Evolutionary conservation across 2,329 filamentous ascomycete genomes (phyloP).

Genomic region (Trichophyton verrucosum): DNA sequence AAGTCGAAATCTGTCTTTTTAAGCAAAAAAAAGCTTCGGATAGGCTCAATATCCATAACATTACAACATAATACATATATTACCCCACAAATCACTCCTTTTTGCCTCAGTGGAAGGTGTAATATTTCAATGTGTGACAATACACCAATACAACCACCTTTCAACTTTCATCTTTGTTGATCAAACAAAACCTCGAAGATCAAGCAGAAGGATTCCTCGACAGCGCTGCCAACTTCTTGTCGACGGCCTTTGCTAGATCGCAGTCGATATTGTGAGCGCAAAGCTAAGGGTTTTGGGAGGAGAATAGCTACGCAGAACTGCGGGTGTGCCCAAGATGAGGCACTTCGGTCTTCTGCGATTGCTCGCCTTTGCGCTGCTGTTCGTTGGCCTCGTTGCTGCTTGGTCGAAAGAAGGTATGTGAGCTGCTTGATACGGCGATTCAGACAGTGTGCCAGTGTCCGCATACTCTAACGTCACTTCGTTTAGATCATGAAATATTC

Average conservation of each 20-base stretch:
- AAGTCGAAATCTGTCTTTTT: neutral
- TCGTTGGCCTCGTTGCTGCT: slow-evolving; percentile 55
- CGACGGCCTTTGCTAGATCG: neutral
- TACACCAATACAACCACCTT: neutral
- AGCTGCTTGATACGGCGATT: neutral
- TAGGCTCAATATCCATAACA: no score
- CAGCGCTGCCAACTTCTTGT: neutral
- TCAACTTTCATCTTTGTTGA: neutral
- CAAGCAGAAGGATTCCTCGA: neutral
- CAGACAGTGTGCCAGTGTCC: neutral
- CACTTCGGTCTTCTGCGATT: slow-evolving; percentile 47
- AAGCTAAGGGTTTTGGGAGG: neutral
- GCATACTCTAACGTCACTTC: neutral
- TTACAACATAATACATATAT: neutral
- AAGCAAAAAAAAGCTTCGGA: no score
- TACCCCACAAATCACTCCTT: neutral
- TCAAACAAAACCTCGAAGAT: neutral
- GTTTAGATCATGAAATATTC: slow-evolving; percentile 90
- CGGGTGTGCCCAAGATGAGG: slow-evolving; percentile 49
- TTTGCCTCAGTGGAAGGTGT: neutral
- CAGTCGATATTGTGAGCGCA: neutral
- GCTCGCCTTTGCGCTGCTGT: slow-evolving; percentile 55
- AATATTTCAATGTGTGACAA: neutral
- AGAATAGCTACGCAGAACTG: neutral
- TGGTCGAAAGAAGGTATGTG: slow-evolving; percentile 78